phyloP scores from a whole-genome alignment of 1,139 yeast species.

The Blastobotrys illinoisensis region DNA sequence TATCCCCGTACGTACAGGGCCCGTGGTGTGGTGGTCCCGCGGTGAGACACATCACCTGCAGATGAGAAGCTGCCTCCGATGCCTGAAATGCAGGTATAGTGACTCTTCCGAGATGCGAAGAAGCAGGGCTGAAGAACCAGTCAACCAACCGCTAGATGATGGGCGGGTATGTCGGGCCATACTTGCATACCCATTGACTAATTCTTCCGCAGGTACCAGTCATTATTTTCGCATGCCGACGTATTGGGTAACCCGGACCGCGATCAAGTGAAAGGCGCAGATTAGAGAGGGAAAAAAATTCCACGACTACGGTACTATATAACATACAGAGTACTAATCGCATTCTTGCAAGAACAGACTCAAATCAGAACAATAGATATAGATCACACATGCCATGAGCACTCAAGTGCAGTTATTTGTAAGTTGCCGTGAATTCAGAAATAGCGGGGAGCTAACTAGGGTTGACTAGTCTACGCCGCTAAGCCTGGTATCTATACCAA shows the following conservation, averaged over 20 bases:
- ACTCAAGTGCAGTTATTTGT: constrained; percentile 27
- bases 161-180: background rate
- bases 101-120: background rate
- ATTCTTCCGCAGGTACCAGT: background rate
- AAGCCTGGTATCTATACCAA: constrained; percentile 29
- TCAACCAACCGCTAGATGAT: background rate
- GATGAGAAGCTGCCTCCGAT: background rate
- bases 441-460: background rate
- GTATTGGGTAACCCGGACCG: background rate
- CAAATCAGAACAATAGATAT: background rate
- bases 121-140: no score
- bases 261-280: background rate
- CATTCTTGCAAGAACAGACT: background rate
- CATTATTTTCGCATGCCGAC: background rate
- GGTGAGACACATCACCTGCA: background rate
- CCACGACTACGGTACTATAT: background rate
- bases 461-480: constrained; percentile 20
- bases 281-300: background rate
- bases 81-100: background rate
- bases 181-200: background rate
- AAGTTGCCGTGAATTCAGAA: no score
- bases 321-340: background rate
- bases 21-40: no score
- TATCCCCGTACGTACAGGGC: no score
- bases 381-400: constrained; percentile 14